Percentiles rank a stretch among this genome's conserved stretches.
Conservation (phyloP, 805 yeast species). For the Maudiozyma turicensis region DNA sequence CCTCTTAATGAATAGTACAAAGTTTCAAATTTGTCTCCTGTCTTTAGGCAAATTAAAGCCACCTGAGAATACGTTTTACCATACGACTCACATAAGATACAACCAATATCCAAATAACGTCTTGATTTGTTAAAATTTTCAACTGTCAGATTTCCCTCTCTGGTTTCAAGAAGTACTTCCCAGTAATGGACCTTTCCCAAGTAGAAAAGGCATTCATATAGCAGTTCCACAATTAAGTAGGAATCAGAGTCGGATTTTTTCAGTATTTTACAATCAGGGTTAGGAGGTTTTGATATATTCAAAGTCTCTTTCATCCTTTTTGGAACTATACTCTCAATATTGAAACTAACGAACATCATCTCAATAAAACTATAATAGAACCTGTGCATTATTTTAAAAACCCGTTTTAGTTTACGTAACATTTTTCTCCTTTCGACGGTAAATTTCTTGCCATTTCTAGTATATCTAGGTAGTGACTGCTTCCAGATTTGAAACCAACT, state of each 20-base stretch:
- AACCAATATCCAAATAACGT: constrained; percentile 5
- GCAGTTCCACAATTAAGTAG: not conserved
- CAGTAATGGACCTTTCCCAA: constrained; percentile 3
- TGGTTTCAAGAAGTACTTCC: constrained; percentile 1
- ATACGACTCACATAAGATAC: constrained; percentile 4
- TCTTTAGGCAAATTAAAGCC: not conserved
- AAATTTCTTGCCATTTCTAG: not conserved
- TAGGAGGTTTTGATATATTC: constrained; percentile 2
- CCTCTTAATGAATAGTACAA: constrained; percentile 4
- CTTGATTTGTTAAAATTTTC: constrained; percentile 2
- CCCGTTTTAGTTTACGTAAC: constrained; percentile 41
- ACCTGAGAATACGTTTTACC: constrained; percentile 5
- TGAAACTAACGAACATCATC: constrained; percentile 4
- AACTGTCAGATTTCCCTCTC: not conserved
- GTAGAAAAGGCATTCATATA: constrained; percentile 2
- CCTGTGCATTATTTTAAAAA: constrained; percentile 36
- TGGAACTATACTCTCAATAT: constrained; percentile 9
- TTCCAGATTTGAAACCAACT: constrained; percentile 1
- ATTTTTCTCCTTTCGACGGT: constrained; percentile 49
- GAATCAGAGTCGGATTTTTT: not conserved
- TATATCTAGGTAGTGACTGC: constrained; percentile 7
- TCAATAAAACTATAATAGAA: constrained; percentile 40
- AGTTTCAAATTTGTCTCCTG: not conserved
- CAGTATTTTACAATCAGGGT: not conserved
- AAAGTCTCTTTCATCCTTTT: constrained; percentile 2